Evolutionary conservation across 768 basidiomycete species (phyloP).

Genomic region (Podaxis pistillaris): DNA sequence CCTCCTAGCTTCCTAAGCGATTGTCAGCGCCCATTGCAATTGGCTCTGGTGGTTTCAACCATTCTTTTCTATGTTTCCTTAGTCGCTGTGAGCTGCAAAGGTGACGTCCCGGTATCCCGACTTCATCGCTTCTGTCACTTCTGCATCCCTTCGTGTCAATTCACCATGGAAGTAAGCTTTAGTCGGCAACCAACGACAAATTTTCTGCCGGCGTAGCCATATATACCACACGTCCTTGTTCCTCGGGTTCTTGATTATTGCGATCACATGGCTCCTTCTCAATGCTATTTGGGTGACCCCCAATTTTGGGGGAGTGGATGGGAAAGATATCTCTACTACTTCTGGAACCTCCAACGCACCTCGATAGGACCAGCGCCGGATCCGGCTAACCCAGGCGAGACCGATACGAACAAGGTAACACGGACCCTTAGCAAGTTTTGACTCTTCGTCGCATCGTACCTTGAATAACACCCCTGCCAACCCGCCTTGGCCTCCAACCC

Average conservation of each 20-base stretch:
- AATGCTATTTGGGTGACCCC: constrained; percentile 23
- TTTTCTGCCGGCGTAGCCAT: constrained; percentile 13
- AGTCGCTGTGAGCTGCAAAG: too few relatives aligned
- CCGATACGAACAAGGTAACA: too few relatives aligned
- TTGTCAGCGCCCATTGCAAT: constrained; percentile 1
- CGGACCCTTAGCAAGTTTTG: neutral
- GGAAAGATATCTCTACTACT: neutral
- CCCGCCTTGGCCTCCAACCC: too few relatives aligned
- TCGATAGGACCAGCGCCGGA: neutral
- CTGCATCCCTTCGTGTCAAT: too few relatives aligned
- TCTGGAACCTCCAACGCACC: neutral
- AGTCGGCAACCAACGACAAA: neutral
- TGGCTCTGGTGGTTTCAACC: too few relatives aligned
- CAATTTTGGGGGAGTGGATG: constrained; percentile 22
- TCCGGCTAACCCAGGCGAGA: neutral
- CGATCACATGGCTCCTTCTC: constrained; percentile 19
- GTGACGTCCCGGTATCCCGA: too few relatives aligned
- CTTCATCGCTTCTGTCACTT: too few relatives aligned
- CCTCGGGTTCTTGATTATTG: constrained; percentile 21
- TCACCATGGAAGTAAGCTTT: neutral
- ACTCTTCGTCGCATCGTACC: too few relatives aligned
- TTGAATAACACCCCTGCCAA: too few relatives aligned
- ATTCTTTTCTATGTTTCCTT: too few relatives aligned
- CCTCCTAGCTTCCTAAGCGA: constrained; percentile 17
- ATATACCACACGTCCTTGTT: constrained; percentile 25